phyloP scores from a whole-genome alignment of 805 yeast species.

The Hanseniaspora valbyensis region DNA sequence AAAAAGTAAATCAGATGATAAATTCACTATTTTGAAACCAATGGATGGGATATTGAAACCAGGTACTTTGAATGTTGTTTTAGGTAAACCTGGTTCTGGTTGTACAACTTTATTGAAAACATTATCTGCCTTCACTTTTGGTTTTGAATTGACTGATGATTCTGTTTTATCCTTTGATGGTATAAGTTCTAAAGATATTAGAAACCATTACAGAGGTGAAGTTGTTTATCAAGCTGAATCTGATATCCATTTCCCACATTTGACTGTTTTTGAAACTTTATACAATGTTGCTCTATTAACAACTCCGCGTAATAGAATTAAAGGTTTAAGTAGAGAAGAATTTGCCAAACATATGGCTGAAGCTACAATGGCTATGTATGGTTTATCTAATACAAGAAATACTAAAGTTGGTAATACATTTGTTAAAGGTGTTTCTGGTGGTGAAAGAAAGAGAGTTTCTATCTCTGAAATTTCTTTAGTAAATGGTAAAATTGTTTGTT shows the following conservation, averaged over 20 bases:
- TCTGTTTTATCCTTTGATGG: constrained; percentile 46
- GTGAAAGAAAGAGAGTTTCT: constrained; percentile 77
- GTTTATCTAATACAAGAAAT: constrained; percentile 47
- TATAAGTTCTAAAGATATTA: constrained; percentile 40
- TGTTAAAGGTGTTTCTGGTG: constrained; percentile 70
- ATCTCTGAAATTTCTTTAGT: constrained; percentile 66
- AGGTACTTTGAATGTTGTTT: constrained; percentile 56
- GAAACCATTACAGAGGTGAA: constrained; percentile 50
- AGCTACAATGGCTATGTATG: constrained; percentile 46
- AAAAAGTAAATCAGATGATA: constrained; percentile 23
- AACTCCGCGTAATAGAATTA: constrained; percentile 51
- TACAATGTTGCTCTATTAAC: constrained; percentile 50
- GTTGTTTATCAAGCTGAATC: constrained; percentile 60
- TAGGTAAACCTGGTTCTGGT: constrained; percentile 74
- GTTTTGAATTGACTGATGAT: constrained; percentile 40
- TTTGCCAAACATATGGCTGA: constrained; percentile 45
- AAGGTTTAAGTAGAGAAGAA: constrained; percentile 45
- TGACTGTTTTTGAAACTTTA: constrained; percentile 57
- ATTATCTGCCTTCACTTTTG: constrained; percentile 47
- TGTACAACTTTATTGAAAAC: constrained; percentile 58
- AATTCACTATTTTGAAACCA: constrained; percentile 47
- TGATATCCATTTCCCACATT: constrained; percentile 57
- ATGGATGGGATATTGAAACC: constrained; percentile 55
- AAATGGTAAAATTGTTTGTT: constrained; percentile 53
- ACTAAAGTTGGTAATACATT: constrained; percentile 53